Conservation (phyloP, 352 stramenopile species). For the Saprolegnia diclina region DNA sequence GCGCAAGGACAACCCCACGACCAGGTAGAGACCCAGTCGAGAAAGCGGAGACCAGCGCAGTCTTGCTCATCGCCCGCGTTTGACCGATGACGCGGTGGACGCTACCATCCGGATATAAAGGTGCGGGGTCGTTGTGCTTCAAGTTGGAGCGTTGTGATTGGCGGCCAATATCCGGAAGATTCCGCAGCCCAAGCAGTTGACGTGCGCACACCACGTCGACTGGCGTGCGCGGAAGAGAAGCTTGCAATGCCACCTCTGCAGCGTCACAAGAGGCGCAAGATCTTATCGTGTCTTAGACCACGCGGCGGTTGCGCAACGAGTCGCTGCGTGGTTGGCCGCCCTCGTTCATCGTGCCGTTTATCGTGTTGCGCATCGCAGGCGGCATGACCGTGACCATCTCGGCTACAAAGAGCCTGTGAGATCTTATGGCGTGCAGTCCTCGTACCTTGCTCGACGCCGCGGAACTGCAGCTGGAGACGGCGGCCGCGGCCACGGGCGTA, state of each 20-base stretch:
- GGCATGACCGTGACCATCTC: neutral
- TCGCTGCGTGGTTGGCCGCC: neutral
- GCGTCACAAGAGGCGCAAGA: too few relatives aligned
- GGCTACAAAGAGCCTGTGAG: neutral
- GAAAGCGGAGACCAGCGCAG: too few relatives aligned
- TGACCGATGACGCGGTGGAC: too few relatives aligned
- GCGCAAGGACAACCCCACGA: too few relatives aligned
- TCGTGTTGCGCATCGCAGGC: conserved; percentile 4
- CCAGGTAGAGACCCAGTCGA: too few relatives aligned
- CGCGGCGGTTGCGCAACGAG: conserved; percentile 2
- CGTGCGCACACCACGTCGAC: too few relatives aligned
- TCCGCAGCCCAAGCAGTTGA: neutral
- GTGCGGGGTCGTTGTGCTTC: neutral
- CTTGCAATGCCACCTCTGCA: too few relatives aligned
- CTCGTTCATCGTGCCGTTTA: conserved; percentile 1
- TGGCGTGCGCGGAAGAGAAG: too few relatives aligned
- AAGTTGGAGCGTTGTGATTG: neutral
- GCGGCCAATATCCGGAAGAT: neutral
- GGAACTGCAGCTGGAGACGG: conserved; percentile 18
- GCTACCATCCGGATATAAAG: too few relatives aligned
- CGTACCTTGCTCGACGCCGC: neutral
- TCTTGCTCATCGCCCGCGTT: too few relatives aligned
- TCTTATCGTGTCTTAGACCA: neutral
- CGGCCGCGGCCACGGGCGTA: conserved; percentile 14
- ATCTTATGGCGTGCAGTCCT: too few relatives aligned